Evolutionary conservation across 176 grass and related monocot species (phyloP).

Genomic region (Tuctoria greenei): DNA sequence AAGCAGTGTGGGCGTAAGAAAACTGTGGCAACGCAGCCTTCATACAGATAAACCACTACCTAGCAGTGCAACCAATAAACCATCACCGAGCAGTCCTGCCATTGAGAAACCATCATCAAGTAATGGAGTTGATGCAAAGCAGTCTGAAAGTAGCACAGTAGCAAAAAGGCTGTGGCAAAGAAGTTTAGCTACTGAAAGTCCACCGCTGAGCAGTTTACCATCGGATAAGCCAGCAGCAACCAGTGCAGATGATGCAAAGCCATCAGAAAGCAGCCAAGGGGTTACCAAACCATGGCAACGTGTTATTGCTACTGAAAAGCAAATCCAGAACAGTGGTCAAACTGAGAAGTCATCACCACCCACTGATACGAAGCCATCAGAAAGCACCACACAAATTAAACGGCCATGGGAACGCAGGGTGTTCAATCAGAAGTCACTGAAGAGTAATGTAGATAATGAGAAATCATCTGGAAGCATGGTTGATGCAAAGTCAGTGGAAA

Average conservation of each 20-base stretch:
- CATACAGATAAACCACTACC: constrained; percentile 27
- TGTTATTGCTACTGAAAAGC: constrained; percentile 33
- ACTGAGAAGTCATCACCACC: constrained; percentile 32
- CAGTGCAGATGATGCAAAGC: constrained; percentile 34
- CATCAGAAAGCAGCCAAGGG: constrained; percentile 41
- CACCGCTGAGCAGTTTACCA: constrained; percentile 30
- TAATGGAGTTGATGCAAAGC: constrained; percentile 35
- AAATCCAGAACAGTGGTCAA: constrained; percentile 30
- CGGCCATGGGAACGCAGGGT: constrained; percentile 38
- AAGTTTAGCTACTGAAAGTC: constrained; percentile 21
- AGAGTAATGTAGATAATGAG: constrained; percentile 27
- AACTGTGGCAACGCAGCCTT: constrained; percentile 43
- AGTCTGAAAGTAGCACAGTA: constrained; percentile 25
- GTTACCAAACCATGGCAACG: constrained; percentile 46
- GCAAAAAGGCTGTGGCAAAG: constrained; percentile 44
- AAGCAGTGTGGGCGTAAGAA: constrained; percentile 31
- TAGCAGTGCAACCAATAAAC: constrained; percentile 30
- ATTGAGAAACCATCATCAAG: constrained; percentile 46
- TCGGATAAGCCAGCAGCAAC: constrained; percentile 26
- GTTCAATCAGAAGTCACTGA: constrained; percentile 35
- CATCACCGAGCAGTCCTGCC: constrained; percentile 24
- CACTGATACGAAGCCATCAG: constrained; percentile 32
- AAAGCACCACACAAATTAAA: constrained; percentile 44
- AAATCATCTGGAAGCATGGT: constrained; percentile 21
- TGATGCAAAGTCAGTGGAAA: constrained; percentile 45